A percentile compares a stretch with the other conserved stretches of the same genome.
These are phyloP conservation scores for Metschnikowia peoriensis DNA, from an alignment of 805 yeast genomes.

Conservation along the genomic window DNA sequence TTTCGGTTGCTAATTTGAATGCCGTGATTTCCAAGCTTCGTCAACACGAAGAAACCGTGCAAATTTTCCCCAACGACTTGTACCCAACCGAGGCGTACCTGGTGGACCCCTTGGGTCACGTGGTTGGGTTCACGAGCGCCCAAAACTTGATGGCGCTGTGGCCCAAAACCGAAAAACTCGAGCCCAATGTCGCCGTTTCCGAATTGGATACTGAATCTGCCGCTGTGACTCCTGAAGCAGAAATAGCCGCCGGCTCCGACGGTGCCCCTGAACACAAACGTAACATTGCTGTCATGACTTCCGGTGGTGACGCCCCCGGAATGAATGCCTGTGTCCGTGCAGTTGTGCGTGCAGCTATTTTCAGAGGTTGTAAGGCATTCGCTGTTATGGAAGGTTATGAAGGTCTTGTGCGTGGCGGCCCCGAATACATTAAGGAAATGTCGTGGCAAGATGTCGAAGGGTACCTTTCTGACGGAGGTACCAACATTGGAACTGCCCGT, in stretches of 20 bases:
- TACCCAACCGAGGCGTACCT: conserved; percentile 70
- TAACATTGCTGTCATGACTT: conserved; percentile 73
- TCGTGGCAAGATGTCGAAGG: conserved; percentile 74
- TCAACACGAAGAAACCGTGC: conserved; percentile 37
- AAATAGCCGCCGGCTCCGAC: neutral
- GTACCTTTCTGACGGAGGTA: conserved; percentile 70
- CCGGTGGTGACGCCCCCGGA: conserved; percentile 83
- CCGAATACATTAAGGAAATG: conserved; percentile 53
- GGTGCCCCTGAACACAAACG: conserved; percentile 19
- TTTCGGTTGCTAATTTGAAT: conserved; percentile 44
- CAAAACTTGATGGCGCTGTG: conserved; percentile 54
- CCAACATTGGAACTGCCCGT: conserved; percentile 77
- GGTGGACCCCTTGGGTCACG: conserved; percentile 79
- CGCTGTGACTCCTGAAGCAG: conserved; percentile 7
- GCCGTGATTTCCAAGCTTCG: conserved; percentile 35
- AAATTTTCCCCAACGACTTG: conserved; percentile 67
- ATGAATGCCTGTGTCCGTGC: conserved; percentile 78
- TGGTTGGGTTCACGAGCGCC: conserved; percentile 74
- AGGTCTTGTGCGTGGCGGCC: conserved; percentile 68
- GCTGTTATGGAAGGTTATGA: conserved; percentile 75
- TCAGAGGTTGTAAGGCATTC: conserved; percentile 61
- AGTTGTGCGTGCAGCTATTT: conserved; percentile 66
- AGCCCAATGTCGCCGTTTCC: conserved; percentile 1
- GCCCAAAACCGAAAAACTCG: conserved; percentile 39
- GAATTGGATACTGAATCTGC: conserved; percentile 11